Evolutionary conservation across 345 rosid genomes (phyloP), one percentile per base, ranked within the genome.

Genomic region (Melastoma malabathricum): DNA sequence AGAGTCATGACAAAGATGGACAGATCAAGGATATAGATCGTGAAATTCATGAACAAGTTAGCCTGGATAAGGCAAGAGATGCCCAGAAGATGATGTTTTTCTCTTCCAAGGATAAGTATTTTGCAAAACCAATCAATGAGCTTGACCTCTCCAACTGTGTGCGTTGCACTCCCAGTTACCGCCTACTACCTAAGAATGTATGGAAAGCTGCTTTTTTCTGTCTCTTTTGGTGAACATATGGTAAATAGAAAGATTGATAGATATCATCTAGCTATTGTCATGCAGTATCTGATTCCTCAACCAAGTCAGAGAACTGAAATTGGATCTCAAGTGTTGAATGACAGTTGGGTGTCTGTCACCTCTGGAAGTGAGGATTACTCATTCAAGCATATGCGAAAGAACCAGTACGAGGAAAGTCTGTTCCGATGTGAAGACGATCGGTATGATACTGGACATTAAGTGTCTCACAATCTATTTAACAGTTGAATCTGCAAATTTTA

Each of bases 351-450:
- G 49, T 87, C 98, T 27, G 95, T 92, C 44, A 87, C 98, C 59
- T 92, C 96, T 55, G 98, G 98, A 63, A 92, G 98, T 77, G 98
- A 87, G 72, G 98, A 92, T 72, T 92, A 92, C 82, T 86, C 98
- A 47, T 92, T 92, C 55, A 92, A 87, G 64, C 98, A 92, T 72
- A 87, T 87, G 98, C 88, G 95, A 47, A 92, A 87, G 75, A 92
- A 92, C 66, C 98, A 87, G 66, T 92, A 92, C 60, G 98, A 87
- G 76, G 98, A 92, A 72, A 84, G 93, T 71, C 74, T 92, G 55
- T 92, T 92, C 59, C 74, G 82, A 6, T 87, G 98, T 56, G 98
- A 92, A 75, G 98, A 92, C 67, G 98, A 92, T 79, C 84, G 98
- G 98, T 86, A 60, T 47, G 68, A 54, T 57, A 57, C 65, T 62